Conservation (phyloP, 495 filamentous ascomycete genomes). For the Lasiosphaeria ovina region DNA sequence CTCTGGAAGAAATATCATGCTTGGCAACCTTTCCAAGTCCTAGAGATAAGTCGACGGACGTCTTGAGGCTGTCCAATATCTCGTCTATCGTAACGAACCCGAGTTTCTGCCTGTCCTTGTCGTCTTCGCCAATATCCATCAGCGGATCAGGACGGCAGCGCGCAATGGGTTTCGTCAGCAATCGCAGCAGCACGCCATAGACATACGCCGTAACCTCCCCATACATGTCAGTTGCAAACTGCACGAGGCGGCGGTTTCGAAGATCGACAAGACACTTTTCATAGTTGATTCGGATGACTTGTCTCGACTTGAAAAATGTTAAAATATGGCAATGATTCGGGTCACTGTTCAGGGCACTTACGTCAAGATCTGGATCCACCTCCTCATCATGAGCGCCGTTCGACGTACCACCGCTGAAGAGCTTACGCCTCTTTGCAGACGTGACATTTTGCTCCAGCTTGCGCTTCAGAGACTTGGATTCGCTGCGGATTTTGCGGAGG, state of each 20-base stretch:
- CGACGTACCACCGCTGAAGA: slow-evolving; percentile 34
- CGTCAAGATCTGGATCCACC: slow-evolving; percentile 36
- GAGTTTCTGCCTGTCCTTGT: slow-evolving; percentile 20
- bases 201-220: slow-evolving; percentile 67
- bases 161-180: slow-evolving; percentile 63
- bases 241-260: slow-evolving; percentile 72
- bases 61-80: slow-evolving; percentile 42
- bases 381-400: slow-evolving; percentile 37
- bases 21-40: slow-evolving; percentile 46
- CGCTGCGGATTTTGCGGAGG: slow-evolving; percentile 47
- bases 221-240: slow-evolving; percentile 55
- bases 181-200: slow-evolving; percentile 68
- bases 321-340: slow-evolving; percentile 20
- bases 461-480: slow-evolving; percentile 48
- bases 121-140: slow-evolving; percentile 55
- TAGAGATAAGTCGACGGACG: slow-evolving; percentile 40
- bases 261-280: slow-evolving; percentile 79
- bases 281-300: slow-evolving; percentile 79
- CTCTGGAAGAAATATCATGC: slow-evolving; percentile 39
- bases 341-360: slow-evolving; percentile 22
- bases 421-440: slow-evolving; percentile 47
- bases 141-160: slow-evolving; percentile 60
- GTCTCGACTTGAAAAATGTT: slow-evolving; percentile 40
- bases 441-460: slow-evolving; percentile 43
- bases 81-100: slow-evolving; percentile 45